These are phyloP conservation scores for Yueomyces sinensis DNA, from an alignment of 805 yeast species.

Conservation along the genomic window DNA sequence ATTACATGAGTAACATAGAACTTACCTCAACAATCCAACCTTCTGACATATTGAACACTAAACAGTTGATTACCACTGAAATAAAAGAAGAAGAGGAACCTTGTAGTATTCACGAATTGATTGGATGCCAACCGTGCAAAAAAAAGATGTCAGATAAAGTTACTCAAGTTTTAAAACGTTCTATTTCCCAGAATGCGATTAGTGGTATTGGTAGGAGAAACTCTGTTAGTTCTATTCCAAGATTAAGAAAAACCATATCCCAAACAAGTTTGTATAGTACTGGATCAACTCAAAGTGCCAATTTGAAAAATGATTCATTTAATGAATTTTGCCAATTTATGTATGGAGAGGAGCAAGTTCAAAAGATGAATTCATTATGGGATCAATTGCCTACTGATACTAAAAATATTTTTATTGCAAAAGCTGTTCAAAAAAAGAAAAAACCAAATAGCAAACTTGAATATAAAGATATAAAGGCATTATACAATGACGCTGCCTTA, in stretches of 20 bases:
- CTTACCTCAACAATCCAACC: no score
- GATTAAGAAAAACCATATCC: constrained; percentile 5
- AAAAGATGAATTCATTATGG: constrained; percentile 2
- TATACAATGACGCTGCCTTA: constrained; percentile 1
- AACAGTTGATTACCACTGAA: no score
- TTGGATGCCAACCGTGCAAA: constrained; percentile 3
- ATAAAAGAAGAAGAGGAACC: constrained; percentile 9
- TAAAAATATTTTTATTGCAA: constrained; percentile 4
- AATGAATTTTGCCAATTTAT: constrained; percentile 4
- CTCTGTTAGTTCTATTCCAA: constrained; percentile 3
- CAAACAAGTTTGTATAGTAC: constrained; percentile 8
- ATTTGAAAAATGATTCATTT: constrained; percentile 2
- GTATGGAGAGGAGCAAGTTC: constrained; percentile 1
- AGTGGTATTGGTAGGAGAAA: constrained; percentile 1
- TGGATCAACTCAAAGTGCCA: constrained; percentile 2
- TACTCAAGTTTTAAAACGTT: constrained; percentile 4
- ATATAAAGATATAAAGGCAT: constrained; percentile 1
- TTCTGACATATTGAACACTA: no score
- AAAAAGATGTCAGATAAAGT: background rate
- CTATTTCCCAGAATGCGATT: constrained; percentile 7
- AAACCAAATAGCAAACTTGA: background rate
- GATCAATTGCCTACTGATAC: constrained; percentile 5
- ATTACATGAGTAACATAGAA: no score
- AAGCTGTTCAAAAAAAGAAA: constrained; percentile 1
- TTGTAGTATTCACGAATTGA: constrained; percentile 5